A percentile compares a stretch with the other conserved stretches of the same genome.
Evolutionary conservation across 1,284 basidiomycete species (phyloP).

Genomic region (Microbotryum lychnidis-dioicae): DNA sequence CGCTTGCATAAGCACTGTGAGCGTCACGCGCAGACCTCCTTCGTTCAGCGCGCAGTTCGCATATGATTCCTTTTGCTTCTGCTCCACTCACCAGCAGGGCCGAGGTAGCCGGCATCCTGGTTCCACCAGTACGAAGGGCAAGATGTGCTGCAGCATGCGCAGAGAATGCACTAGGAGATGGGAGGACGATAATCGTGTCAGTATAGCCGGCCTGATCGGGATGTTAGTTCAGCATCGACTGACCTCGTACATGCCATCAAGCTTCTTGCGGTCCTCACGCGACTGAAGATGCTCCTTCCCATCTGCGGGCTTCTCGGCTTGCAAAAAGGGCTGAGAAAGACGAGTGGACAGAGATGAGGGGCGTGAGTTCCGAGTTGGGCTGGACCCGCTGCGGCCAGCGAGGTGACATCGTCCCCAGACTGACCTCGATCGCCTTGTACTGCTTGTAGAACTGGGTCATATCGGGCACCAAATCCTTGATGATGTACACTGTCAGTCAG

Average conservation of each 20-base stretch:
- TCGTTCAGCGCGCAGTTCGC: too few species aligned
- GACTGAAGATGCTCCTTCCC: slow-evolving; percentile 75
- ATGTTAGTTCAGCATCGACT: background rate
- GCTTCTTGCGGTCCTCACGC: slow-evolving; percentile 82
- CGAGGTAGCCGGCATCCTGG: slow-evolving; percentile 87
- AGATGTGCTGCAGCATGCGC: slow-evolving; percentile 91
- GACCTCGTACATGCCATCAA: slow-evolving; percentile 93
- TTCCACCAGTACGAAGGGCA: slow-evolving; percentile 94
- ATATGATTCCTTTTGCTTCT: too few species aligned
- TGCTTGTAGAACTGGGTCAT: slow-evolving; percentile 87
- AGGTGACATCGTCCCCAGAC: slow-evolving; percentile 36
- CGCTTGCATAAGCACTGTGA: slow-evolving; percentile 36
- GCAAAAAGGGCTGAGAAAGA: slow-evolving; percentile 57
- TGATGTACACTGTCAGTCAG: slow-evolving; percentile 73
- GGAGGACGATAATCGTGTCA: slow-evolving; percentile 29
- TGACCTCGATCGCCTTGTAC: slow-evolving; percentile 89
- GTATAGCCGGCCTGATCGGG: background rate
- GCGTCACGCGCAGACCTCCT: background rate
- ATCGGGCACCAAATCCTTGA: slow-evolving; percentile 90
- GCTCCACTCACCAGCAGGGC: slow-evolving; percentile 52
- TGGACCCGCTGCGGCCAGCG: too few species aligned
- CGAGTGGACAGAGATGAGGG: background rate
- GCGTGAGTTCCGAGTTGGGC: slow-evolving; percentile 30
- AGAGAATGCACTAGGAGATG: slow-evolving; percentile 52
- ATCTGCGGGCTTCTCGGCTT: slow-evolving; percentile 80